Evolutionary conservation across 192 early-diverging fungal species (phyloP), one percentile per base, ranked within the genome.

Genomic region (Chytriomyces sp.): DNA sequence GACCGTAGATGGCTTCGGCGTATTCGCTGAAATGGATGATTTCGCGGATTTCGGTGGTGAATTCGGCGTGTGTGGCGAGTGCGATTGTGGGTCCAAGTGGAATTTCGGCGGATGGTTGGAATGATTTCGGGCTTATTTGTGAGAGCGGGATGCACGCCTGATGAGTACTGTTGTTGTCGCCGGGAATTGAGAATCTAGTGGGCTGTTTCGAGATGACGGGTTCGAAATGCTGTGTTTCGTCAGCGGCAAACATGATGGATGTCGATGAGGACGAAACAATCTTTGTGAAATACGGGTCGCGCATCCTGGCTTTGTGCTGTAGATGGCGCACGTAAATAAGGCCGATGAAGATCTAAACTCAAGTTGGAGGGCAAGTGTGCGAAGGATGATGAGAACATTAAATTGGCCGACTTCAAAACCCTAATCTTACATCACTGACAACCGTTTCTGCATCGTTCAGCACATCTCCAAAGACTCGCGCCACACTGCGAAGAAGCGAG

Each of bases 1-100:
- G 72, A 18, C 86, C 86, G 67, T 87, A 87, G 18, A 84, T 87
- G 65, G 81, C 73, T 68, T 83, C 82, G 3, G 81, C 81, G 76
- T 84, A 87, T 61, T 83, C 76, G 23, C 63, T 68, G 20, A 82
- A 79, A 76, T 84, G 65, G 11, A 68, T 69, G 45, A 83, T 75
- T 16, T 80, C 80, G 6, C 13, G 57, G 10, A 85, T 59, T 11
- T 85, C 81, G 20, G 53, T 13, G 53, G 53, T 57, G 53, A 57
- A 13, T 57, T 53, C 45, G 60, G 47, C 10, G 18, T 26, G 9
- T 35, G 35, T 35, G 35, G 35, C 35, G 3, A 35, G 63, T 28
- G 23, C 63, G 74, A 20, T 13, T 57, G 53, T 57, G 13, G 53
- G 53, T 57, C 53, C 35, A 3, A 20, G 53, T 13, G 20, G 3